Conservation (phyloP, 495 filamentous ascomycete genomes). For the Penicillium atrosanguineum region DNA sequence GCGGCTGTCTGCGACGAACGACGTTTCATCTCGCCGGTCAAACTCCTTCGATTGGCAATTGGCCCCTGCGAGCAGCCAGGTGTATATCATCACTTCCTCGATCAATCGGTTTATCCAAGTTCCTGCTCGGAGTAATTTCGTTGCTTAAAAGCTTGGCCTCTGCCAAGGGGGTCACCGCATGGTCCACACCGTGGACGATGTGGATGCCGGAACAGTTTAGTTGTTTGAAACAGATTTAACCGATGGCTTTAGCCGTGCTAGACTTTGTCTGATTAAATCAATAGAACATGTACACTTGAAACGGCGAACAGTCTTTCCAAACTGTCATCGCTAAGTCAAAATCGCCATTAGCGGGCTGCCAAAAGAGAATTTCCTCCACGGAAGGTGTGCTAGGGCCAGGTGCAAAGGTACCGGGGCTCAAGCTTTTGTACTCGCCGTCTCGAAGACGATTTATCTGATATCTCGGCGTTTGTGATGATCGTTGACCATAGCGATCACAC, state of each 20-base stretch:
- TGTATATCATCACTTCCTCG: constrained; percentile 13
- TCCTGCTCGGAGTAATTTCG: constrained; percentile 16
- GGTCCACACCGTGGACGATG: background rate
- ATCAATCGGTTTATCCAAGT: constrained; percentile 15
- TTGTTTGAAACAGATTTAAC: background rate
- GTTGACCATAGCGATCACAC: background rate
- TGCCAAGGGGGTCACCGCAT: background rate
- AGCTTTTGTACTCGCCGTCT: background rate
- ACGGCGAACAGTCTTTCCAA: background rate
- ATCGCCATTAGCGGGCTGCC: background rate
- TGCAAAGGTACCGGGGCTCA: background rate
- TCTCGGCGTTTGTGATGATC: background rate
- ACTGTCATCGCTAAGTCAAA: background rate
- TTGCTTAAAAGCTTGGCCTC: constrained; percentile 11
- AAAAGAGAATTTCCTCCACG: background rate
- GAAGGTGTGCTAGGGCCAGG: background rate
- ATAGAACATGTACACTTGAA: background rate
- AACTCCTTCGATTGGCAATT: constrained; percentile 10
- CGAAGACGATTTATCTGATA: background rate
- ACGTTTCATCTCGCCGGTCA: constrained; percentile 30
- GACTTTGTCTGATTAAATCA: background rate
- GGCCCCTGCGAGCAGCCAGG: constrained; percentile 5
- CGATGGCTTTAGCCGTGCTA: background rate
- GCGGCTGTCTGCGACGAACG: constrained; percentile 34
- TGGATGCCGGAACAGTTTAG: background rate